phyloP scores from a whole-genome alignment of 345 rosid species.

The Geranium rotundifolium region DNA sequence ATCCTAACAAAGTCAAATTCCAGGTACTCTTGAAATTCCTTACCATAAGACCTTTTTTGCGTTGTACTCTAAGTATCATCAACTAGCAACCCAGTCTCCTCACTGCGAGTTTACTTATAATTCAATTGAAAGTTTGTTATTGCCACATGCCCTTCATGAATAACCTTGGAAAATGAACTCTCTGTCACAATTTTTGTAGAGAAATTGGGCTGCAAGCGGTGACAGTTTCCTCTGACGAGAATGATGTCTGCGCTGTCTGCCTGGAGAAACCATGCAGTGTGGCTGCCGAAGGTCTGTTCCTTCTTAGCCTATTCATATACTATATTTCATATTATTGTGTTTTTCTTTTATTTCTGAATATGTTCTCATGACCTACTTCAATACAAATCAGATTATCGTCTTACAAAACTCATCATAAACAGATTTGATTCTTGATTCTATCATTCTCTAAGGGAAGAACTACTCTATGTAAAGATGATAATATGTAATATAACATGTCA shows the following conservation, averaged over 20 bases:
- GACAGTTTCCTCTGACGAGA: slow-evolving; percentile 49
- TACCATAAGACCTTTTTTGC: too few species aligned
- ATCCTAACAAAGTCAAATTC: too few species aligned
- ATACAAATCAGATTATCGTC: not conserved
- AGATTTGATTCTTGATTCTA: not conserved
- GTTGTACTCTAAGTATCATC: too few species aligned
- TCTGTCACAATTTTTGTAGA: slow-evolving; percentile 28
- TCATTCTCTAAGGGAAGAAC: not conserved
- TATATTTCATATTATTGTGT: not conserved
- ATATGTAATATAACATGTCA: too few species aligned
- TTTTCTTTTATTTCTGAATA: not conserved
- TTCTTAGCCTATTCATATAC: not conserved
- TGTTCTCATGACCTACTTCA: not conserved
- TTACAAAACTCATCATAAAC: not conserved
- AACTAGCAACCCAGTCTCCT: not conserved
- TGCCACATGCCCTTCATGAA: not conserved
- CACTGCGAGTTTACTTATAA: not conserved
- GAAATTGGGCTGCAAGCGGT: slow-evolving; percentile 68
- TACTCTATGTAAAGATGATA: too few species aligned
- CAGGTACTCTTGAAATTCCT: too few species aligned
- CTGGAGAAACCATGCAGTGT: slow-evolving; percentile 79
- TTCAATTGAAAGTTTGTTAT: not conserved
- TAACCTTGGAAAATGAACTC: not conserved
- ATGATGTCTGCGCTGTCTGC: slow-evolving; percentile 89
- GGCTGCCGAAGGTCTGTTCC: slow-evolving; percentile 77